Percentiles rank a stretch among this genome's conserved stretches.
phyloP scores from a whole-genome alignment of 2,329 filamentous ascomycete species.

The Dactylonectria macrodidyma region DNA sequence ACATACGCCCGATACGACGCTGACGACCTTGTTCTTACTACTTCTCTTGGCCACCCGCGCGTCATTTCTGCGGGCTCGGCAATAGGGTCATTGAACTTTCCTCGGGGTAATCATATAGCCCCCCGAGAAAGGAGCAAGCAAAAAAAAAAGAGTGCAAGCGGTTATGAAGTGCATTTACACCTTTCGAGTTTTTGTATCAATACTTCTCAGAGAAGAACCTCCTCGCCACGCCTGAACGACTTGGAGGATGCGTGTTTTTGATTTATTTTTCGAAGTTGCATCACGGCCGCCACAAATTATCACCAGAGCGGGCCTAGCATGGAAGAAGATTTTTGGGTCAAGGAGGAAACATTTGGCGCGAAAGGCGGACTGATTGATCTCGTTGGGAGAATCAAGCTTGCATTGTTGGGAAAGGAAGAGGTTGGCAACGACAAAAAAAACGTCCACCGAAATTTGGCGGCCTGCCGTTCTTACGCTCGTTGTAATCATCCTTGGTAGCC shows the following conservation, averaged over 20 bases:
- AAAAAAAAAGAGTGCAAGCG: slow-evolving; percentile 56
- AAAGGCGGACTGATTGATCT: slow-evolving; percentile 38
- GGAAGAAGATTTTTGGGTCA: slow-evolving; percentile 37
- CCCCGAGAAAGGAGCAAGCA: slow-evolving; percentile 54
- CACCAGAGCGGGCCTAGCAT: slow-evolving; percentile 39
- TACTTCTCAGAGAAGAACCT: slow-evolving; percentile 51
- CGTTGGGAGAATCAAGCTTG: slow-evolving; percentile 35
- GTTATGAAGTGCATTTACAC: slow-evolving; percentile 58
- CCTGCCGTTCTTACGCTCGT: slow-evolving; percentile 66
- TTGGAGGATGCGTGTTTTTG: slow-evolving; percentile 47
- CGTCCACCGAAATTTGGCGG: slow-evolving; percentile 45
- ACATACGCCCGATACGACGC: slow-evolving; percentile 53
- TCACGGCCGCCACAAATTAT: slow-evolving; percentile 35
- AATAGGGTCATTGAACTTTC: slow-evolving; percentile 49
- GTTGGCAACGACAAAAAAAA: slow-evolving; percentile 47
- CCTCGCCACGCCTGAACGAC: slow-evolving; percentile 49
- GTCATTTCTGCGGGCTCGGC: slow-evolving; percentile 41
- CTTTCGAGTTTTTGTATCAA: slow-evolving; percentile 62
- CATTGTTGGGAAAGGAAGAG: slow-evolving; percentile 36
- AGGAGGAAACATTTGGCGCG: slow-evolving; percentile 41
- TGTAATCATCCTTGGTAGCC: slow-evolving; percentile 62
- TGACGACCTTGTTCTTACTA: slow-evolving; percentile 50
- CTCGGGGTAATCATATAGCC: slow-evolving; percentile 43
- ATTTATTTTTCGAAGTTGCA: slow-evolving; percentile 44
- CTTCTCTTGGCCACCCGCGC: slow-evolving; percentile 44